These are phyloP conservation scores for Aspergillus fructus DNA, from an alignment of 2,329 filamentous ascomycete species.

Conservation along the genomic window DNA sequence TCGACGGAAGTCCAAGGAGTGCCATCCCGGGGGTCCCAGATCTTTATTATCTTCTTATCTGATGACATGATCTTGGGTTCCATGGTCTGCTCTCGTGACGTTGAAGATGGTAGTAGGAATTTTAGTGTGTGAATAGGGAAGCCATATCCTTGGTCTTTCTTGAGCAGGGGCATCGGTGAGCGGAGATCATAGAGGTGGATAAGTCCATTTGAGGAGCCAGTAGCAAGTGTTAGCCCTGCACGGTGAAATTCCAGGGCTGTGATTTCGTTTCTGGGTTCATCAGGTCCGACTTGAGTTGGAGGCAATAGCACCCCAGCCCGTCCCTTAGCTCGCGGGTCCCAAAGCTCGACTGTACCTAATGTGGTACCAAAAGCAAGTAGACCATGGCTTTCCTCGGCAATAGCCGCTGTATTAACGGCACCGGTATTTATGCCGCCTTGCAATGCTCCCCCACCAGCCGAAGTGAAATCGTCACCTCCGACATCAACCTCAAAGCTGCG, in stretches of 20 bases:
- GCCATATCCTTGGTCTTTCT: constrained; percentile 94
- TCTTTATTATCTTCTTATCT: constrained; percentile 95
- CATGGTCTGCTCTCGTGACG: constrained; percentile 67
- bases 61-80: constrained; percentile 80
- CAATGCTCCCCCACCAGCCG: constrained; percentile 67
- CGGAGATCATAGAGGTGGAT: constrained; percentile 90
- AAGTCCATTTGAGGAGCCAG: constrained; percentile 83
- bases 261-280: constrained; percentile 59
- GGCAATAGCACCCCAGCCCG: constrained; percentile 73
- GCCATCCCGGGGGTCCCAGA: constrained; percentile 83
- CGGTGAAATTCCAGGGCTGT: constrained; percentile 84
- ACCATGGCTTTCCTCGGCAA: constrained; percentile 87
- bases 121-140: constrained; percentile 84
- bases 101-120: constrained; percentile 64
- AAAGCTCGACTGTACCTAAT: constrained; percentile 93
- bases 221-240: constrained; percentile 79
- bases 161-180: constrained; percentile 78
- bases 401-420: constrained; percentile 80
- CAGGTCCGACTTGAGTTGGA: constrained; percentile 42
- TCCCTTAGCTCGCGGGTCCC: constrained; percentile 83
- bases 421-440: constrained; percentile 86
- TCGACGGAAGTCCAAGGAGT: constrained; percentile 94
- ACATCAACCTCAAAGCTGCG: constrained; percentile 90
- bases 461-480: constrained; percentile 72
- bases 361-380: constrained; percentile 91